Percentiles rank a stretch among this genome's conserved stretches.
These are phyloP conservation scores for Botrytis pseudocinerea DNA, from an alignment of 2,329 filamentous ascomycete genomes.

Conservation along the genomic window DNA sequence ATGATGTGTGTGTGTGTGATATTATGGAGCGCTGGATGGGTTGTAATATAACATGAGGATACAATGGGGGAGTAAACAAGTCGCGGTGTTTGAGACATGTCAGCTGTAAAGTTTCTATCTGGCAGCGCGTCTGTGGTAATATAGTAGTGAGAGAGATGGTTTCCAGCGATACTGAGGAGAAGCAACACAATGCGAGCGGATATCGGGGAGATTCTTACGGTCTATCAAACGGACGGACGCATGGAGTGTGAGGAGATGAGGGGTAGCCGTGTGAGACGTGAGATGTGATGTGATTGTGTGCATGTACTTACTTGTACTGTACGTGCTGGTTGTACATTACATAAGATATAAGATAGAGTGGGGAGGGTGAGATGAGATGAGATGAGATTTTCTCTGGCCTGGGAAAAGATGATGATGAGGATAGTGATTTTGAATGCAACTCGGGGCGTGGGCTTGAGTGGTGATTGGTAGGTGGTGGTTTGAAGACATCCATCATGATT, in stretches of 20 bases:
- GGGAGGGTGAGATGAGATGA: constrained; percentile 9
- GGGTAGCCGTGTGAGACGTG: neutral
- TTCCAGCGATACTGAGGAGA: neutral
- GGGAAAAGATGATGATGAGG: neutral
- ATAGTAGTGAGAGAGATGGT: neutral
- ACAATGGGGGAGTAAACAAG: no score
- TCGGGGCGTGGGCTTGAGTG: neutral
- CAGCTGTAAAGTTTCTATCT: neutral
- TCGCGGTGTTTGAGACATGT: neutral
- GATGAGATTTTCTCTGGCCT: constrained; percentile 11
- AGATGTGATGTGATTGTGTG: neutral
- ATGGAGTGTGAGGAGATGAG: neutral
- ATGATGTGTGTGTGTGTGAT: no score
- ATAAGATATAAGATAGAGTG: constrained; percentile 18
- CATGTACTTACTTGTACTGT: neutral
- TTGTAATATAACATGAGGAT: no score
- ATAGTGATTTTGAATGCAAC: neutral
- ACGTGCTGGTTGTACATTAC: constrained; percentile 7
- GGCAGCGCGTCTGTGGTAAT: no score
- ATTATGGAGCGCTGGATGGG: no score
- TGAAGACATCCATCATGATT: neutral
- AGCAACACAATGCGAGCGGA: neutral
- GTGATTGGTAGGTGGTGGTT: neutral
- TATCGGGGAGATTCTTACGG: neutral
- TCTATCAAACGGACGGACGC: neutral